Base-by-base conservation (phyloP, 2,329 filamentous ascomycete species). In the Fusarium sp. region DNA sequence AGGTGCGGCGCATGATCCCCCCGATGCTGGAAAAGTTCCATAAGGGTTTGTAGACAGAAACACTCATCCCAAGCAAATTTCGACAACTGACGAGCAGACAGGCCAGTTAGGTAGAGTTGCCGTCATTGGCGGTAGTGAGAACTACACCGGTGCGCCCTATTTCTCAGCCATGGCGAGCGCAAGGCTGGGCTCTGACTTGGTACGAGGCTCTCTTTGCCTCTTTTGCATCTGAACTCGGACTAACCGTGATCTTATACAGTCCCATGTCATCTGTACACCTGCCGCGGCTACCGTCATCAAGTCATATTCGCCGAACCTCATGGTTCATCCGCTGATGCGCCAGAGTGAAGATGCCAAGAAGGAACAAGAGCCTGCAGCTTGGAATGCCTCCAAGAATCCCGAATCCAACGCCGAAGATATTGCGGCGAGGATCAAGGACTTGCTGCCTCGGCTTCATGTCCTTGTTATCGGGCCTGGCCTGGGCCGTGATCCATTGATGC, bases 151-250 rank as follows among this genome's bases (percentile, higher is more conserved):
- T 33, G 95, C 95, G 55, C 95, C 95, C 11, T 99, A 97, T 79
- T 99, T 99, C 78, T 97, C 94, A 17, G 93, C 94, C 64, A 97
- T 97, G 88, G 95, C 95, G 11, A 97, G 92, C 65, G 95, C 95
- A 42, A 87, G 90, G 71, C 79, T 98, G 54, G 95, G 94, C 5
- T 92, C 89, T 71, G 93, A 97, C 72, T 91, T 97, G 91, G 92
- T 94, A 81, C 4, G 25, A 19, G 15, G 14, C 11, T 29, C 9
- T 36, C 27, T 17, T 35, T 19, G 10, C 13, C 14, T 23, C 17
- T 8, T 36, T 38, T 17, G 14, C 29, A 19, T 37, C 9, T 36
- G 15, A 37, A 13, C 9, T 19, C 4, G 27, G 3, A 36, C 55
- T 64, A 14, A 69, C 17, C 25, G 29, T 10, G 32, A 6, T 33